These are phyloP conservation scores for Prunus dulcis DNA, from an alignment of 306 rosid species.

Conservation along the genomic window DNA sequence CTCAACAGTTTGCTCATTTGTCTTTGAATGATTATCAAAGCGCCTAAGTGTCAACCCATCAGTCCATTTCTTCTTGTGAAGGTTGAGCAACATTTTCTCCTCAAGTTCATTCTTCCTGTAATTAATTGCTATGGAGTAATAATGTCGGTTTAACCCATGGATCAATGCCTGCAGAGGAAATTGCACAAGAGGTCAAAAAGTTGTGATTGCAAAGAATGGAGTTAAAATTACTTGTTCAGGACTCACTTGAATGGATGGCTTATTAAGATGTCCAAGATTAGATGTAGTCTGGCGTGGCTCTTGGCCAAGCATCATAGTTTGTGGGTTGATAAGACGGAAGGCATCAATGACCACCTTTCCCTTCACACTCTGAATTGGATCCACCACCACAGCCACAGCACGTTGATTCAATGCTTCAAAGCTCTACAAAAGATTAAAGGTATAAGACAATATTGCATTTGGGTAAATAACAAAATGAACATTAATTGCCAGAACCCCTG, in stretches of 20 bases:
- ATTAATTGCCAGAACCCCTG: background rate
- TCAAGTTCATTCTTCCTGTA: slow-evolving; percentile 94
- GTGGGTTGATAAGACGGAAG: slow-evolving; percentile 90
- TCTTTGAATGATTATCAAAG: slow-evolving; percentile 86
- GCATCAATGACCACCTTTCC: slow-evolving; percentile 98
- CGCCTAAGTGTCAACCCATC: slow-evolving; percentile 78
- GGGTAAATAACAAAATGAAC: background rate
- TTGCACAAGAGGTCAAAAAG: slow-evolving; percentile 20
- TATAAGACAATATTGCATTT: slow-evolving; percentile 8
- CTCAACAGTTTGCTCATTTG: slow-evolving; percentile 92
- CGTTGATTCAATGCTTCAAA: slow-evolving; percentile 96
- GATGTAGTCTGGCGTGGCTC: slow-evolving; percentile 97
- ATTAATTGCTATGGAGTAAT: slow-evolving; percentile 86
- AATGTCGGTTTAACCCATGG: slow-evolving; percentile 94
- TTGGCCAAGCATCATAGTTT: slow-evolving; percentile 94
- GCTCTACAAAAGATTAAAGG: slow-evolving; percentile 44
- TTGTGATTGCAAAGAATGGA: slow-evolving; percentile 1
- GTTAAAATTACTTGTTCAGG: background rate
- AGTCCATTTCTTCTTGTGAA: slow-evolving; percentile 97
- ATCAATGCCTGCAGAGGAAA: slow-evolving; percentile 71
- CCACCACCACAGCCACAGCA: slow-evolving; percentile 96
- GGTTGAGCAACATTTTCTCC: slow-evolving; percentile 92
- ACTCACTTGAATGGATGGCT: slow-evolving; percentile 95
- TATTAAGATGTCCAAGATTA: slow-evolving; percentile 90
- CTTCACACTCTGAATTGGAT: slow-evolving; percentile 94